Base-by-base conservation (phyloP, 2,329 filamentous ascomycete genomes). In the Monilinia laxa region DNA sequence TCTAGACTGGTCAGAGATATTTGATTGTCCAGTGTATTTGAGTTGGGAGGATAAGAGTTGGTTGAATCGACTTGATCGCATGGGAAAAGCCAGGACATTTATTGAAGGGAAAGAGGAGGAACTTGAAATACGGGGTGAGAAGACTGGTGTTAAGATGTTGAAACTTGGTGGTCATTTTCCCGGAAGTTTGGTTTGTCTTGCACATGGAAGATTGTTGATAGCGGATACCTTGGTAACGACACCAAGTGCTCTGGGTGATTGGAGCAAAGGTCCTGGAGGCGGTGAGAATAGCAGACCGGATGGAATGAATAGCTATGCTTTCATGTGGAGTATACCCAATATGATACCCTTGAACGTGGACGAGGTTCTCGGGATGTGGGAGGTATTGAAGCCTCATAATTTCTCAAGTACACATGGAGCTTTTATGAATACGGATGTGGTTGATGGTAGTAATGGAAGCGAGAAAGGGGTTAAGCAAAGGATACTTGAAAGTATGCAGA, bases 81-180 rank as follows among this genome's bases (percentile, higher is more conserved):
- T 73, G 10, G 72, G 73, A 11, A 81, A 77, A n/a, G 70, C 79
- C 10, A 80, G 83, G 68, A 79, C 79, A 4, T 81, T 85, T 70
- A 78, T 90, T 58, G 73, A 77, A 0, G 76, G 75, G 3, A 71
- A 70, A 25, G 75, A 79, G 63, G 77, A 75, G 16, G 77, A 81
- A 54, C 76, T 82, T 11, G 75, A 80, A 56, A 73, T 84, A 23
- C 58, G 52, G 1, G 62, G 75, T 9, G 66, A 73, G 66, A 77
- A 77, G 62, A 80, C 81, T 0, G 86, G 84, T 0, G 81, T 88
- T 4, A 84, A 80, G 42, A 86, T 85, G 0, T 81, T 94, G 62
- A 91, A 92, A 76, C 81, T 89, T 0, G 90, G 91, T 0, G 92
- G 92, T 0, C 91, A 96, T 79, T 95, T 95, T 73, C 88, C 89